phyloP scores from a whole-genome alignment of 106 monocot species.

The Dactylorhiza incarnata region DNA sequence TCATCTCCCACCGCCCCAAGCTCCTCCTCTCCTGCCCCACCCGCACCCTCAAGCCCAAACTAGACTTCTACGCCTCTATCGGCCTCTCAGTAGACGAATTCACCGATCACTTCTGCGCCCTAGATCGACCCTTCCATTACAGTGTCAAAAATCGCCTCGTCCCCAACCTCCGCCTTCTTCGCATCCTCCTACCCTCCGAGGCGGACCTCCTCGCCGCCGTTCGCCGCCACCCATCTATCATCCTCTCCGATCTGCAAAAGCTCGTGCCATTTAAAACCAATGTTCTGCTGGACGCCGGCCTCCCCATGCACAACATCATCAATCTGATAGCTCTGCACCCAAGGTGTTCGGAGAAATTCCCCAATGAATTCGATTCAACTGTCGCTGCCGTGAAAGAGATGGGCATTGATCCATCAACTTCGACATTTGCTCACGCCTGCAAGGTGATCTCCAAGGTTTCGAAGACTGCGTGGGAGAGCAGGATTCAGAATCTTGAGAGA shows the following conservation, averaged over 20 bases:
- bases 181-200: constrained; percentile 4
- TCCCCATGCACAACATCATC: neutral
- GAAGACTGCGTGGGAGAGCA: constrained; percentile 9
- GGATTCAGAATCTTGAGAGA: constrained; percentile 13
- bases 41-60: constrained; percentile 33
- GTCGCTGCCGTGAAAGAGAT: neutral
- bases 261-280: constrained; percentile 6
- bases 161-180: constrained; percentile 11
- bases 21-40: constrained; percentile 19
- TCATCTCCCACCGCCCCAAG: constrained; percentile 19
- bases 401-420: constrained; percentile 12
- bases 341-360: neutral
- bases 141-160: constrained; percentile 13
- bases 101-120: constrained; percentile 3
- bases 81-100: constrained; percentile 19
- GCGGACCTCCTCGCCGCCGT: constrained; percentile 6
- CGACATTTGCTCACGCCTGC: constrained; percentile 14
- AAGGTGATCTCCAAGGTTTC: constrained; percentile 9
- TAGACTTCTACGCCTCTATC: constrained; percentile 24
- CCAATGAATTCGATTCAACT: neutral
- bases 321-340: constrained; percentile 6
- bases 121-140: neutral
- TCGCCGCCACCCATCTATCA: neutral
- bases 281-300: neutral
- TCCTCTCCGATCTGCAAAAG: constrained; percentile 2